Conservation (phyloP, 208 protist genomes). For the Angomonas deanei region DNA sequence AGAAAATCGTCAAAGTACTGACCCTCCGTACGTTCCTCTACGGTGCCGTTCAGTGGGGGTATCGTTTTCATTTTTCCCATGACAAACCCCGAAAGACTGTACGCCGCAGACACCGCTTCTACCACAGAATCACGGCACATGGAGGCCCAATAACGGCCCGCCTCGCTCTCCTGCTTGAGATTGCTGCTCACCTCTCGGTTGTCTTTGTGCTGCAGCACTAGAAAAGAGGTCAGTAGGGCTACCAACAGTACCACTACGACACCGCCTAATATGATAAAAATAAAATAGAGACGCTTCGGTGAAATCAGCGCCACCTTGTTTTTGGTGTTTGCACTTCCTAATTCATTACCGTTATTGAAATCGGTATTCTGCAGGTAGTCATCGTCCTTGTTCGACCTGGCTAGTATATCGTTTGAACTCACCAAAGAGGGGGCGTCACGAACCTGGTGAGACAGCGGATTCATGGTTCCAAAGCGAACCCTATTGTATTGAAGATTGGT, state of each 20-base stretch:
- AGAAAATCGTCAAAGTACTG: slow-evolving; percentile 30
- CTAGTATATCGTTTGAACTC: not conserved
- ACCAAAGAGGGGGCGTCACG: not conserved
- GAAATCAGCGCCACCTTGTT: not conserved
- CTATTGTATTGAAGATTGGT: too few relatives aligned
- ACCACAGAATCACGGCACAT: slow-evolving; percentile 17
- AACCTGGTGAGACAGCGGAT: not conserved
- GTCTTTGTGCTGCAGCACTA: slow-evolving; percentile 13
- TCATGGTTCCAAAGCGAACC: too few relatives aligned
- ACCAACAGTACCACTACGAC: slow-evolving; percentile 4
- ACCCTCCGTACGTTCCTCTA: slow-evolving; percentile 16
- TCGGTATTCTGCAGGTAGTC: not conserved
- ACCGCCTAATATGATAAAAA: not conserved
- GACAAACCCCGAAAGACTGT: slow-evolving; percentile 25
- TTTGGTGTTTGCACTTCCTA: not conserved
- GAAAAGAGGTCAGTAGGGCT: slow-evolving; percentile 8
- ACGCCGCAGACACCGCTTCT: slow-evolving; percentile 15
- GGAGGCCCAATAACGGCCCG: slow-evolving; percentile 11
- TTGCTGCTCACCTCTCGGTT: not conserved
- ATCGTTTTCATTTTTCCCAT: slow-evolving; percentile 18
- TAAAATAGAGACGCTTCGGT: not conserved
- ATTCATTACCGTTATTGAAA: not conserved
- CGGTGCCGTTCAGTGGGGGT: slow-evolving; percentile 29
- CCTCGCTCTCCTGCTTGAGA: slow-evolving; percentile 4
- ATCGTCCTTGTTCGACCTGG: not conserved